Base-by-base conservation (phyloP, 2,329 filamentous ascomycete species). In the Graphilbum ipis-grandicollis region DNA sequence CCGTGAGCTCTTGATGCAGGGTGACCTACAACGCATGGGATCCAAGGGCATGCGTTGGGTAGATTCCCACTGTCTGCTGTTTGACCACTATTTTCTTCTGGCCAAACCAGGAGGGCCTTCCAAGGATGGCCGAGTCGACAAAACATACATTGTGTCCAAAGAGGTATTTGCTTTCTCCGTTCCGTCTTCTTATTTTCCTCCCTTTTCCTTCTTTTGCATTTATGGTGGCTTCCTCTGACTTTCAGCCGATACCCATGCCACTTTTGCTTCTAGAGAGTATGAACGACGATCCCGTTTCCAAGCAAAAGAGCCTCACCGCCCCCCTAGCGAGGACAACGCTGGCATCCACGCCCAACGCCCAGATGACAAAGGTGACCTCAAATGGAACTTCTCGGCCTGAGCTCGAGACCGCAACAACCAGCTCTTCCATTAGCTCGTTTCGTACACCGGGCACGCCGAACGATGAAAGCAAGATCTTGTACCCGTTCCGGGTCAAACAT, bases 401-500 rank as follows among this genome's bases (percentile, higher is more conserved):
- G 13, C 55, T 92, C 9, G 70, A 75, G 40, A 81, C 90, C 46
- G 64, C 67, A 19, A 67, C 68, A 29, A 86, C 83, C 0, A 68
- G 61, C 41, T 72, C 71, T 4, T 86, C 83, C 4, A 60, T 73
- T 8, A 62, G 59, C 22, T 75, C 75, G 3, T 52, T 60, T 36
- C n/a, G 7, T 4, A 51, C 54, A 5, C 55, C 60, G 8, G 44
- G 51, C 15, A 58, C 52, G 25, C 58, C 66, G 21, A 79, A 73
- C 43, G 80, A 90, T 33, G 82, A 93, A 45, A 77, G 83, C 51
- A 83, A 78, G 53, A 80, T 90, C 33, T 59, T 98, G 47, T 98
- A 86, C 52, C 90, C 92, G 0, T 98, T 98, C 71, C 77, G 77
- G 46, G 74, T 98, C 52, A 94, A 94, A 59, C 90, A 98, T 58